These are phyloP conservation scores for Trichosanthes cucumerina DNA, from an alignment of 306 rosid genomes.

Conservation along the genomic window DNA sequence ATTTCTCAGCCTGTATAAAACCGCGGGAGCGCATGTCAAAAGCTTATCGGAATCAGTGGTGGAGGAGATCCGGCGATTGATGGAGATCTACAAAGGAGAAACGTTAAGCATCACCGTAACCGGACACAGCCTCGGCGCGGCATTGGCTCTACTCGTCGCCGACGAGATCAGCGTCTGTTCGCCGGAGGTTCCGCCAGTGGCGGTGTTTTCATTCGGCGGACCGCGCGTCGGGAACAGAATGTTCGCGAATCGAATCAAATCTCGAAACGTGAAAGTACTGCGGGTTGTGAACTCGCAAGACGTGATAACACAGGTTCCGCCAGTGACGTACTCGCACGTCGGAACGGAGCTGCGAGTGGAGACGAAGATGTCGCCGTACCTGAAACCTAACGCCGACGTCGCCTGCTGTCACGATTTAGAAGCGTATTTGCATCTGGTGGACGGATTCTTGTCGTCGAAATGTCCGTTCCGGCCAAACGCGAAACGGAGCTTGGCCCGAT, in stretches of 20 bases:
- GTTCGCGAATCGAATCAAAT: conserved; percentile 33
- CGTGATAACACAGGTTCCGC: conserved; percentile 68
- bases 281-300: conserved; percentile 83
- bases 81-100: conserved; percentile 54
- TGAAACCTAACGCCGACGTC: conserved; percentile 79
- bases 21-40: conserved; percentile 55
- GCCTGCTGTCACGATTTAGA: conserved; percentile 89
- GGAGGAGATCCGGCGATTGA: conserved; percentile 45
- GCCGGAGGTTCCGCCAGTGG: conserved; percentile 43
- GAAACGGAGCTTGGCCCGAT: conserved; percentile 60
- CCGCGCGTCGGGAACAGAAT: conserved; percentile 73
- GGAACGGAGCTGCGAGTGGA: conserved; percentile 69
- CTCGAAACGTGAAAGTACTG: conserved; percentile 46
- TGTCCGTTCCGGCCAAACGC: conserved; percentile 80
- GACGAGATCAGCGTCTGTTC: conserved; percentile 50
- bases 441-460: conserved; percentile 74
- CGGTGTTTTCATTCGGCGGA: conserved; percentile 80
- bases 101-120: conserved; percentile 65
- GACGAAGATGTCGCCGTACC: conserved; percentile 74
- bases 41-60: conserved; percentile 64
- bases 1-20: conserved; percentile 60
- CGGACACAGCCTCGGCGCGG: conserved; percentile 83
- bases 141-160: conserved; percentile 63
- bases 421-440: conserved; percentile 87
- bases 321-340: conserved; percentile 65